Conservation (phyloP, 805 yeast species). For the Wickerhamiella spandovensis region DNA sequence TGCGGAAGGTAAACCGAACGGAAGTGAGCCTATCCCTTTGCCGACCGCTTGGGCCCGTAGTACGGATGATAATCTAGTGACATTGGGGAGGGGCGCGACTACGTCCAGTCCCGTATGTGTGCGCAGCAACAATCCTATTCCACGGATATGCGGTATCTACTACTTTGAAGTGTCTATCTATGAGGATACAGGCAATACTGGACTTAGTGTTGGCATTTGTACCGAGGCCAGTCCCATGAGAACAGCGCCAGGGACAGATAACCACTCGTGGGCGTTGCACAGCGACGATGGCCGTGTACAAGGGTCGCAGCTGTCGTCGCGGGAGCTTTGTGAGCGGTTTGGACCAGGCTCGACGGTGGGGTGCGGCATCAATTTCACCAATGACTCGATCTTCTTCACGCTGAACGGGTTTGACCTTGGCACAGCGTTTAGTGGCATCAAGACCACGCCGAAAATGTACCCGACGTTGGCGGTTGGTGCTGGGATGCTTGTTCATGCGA, state of each 20-base stretch:
- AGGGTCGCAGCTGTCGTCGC: conserved; percentile 29
- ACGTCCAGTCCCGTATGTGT: conserved; percentile 11
- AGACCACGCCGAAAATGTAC: conserved; percentile 26
- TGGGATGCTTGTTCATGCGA: conserved; percentile 34
- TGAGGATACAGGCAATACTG: conserved; percentile 28
- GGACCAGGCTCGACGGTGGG: conserved; percentile 52
- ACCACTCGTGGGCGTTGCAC: conserved; percentile 38
- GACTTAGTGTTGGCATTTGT: conserved; percentile 33
- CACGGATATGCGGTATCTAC: conserved; percentile 32
- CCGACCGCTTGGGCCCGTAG: neutral
- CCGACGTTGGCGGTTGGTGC: conserved; percentile 38
- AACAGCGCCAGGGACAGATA: conserved; percentile 36
- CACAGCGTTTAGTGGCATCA: conserved; percentile 37
- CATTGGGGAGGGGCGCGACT: no score
- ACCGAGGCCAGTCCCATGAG: conserved; percentile 21
- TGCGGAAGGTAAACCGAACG: neutral
- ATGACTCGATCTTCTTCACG: conserved; percentile 56
- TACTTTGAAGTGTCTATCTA: conserved; percentile 37
- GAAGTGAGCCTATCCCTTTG: neutral
- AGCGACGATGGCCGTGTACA: conserved; percentile 37
- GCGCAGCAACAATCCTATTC: conserved; percentile 27
- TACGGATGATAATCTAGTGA: neutral
- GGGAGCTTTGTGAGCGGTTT: conserved; percentile 31
- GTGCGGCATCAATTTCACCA: conserved; percentile 63
- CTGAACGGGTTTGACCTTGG: conserved; percentile 63